phyloP scores from a whole-genome alignment of 2,329 filamentous ascomycete species.

The Gaeumannomyces sp. region DNA sequence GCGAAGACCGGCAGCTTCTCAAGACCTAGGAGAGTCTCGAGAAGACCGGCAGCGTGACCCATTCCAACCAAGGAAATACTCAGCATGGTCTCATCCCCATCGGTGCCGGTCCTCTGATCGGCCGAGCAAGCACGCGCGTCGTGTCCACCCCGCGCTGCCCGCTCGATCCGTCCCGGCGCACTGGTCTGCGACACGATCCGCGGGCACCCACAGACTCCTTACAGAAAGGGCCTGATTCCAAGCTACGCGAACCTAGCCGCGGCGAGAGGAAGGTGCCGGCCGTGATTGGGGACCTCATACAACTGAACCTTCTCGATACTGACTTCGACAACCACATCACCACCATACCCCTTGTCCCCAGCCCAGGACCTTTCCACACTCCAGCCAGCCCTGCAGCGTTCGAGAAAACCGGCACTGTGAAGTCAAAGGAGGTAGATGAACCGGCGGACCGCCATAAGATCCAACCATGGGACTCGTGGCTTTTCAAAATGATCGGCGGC shows the following conservation, averaged over 20 bases:
- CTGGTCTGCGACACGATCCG: not conserved
- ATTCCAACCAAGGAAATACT: not conserved
- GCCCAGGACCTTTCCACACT: not conserved
- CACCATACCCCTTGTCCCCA: not conserved
- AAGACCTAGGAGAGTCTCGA: constrained; percentile 4
- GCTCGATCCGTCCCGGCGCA: not conserved
- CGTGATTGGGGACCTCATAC: not conserved
- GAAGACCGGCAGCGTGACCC: not conserved
- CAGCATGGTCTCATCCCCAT: not conserved
- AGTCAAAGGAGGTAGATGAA: not conserved
- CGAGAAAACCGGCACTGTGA: not conserved
- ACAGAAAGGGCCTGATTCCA: not conserved
- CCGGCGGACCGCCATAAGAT: not conserved
- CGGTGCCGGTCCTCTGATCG: not conserved
- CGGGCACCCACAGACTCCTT: no score
- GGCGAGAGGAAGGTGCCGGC: no score
- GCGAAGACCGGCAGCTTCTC: not conserved
- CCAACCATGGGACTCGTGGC: constrained; percentile 2
- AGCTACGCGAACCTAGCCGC: not conserved
- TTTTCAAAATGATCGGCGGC: constrained; percentile 4
- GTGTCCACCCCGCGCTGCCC: constrained; percentile 3
- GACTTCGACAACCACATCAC: not conserved
- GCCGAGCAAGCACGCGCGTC: not conserved
- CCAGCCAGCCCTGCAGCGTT: not conserved
- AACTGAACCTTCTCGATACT: not conserved